These are phyloP conservation scores for Fragaria iinumae DNA, from an alignment of 306 rosid species.

Conservation along the genomic window DNA sequence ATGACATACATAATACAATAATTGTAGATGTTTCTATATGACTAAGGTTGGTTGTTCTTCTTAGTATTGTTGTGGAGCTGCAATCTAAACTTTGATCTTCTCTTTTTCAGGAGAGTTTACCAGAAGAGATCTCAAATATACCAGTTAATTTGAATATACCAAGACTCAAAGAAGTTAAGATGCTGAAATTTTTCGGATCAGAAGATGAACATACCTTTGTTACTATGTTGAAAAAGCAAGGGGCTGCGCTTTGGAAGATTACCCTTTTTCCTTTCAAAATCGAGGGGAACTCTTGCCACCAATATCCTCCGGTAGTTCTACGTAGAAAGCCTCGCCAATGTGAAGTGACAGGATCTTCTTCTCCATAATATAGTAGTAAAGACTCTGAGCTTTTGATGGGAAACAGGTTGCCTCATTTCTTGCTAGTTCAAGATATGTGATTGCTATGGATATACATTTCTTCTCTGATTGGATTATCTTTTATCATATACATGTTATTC, in stretches of 20 bases:
- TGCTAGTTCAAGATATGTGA: too few relatives aligned
- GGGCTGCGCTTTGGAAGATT: not conserved
- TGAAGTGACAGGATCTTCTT: not conserved
- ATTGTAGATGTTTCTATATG: not conserved
- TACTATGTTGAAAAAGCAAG: not conserved
- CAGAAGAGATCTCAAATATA: not conserved
- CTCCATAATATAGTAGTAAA: not conserved
- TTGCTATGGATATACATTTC: too few relatives aligned
- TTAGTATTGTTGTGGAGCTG: not conserved
- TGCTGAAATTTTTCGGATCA: not conserved
- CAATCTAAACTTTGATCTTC: not conserved
- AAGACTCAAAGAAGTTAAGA: constrained; percentile 5
- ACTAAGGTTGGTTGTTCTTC: not conserved
- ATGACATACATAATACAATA: not conserved
- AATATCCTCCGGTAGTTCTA: not conserved
- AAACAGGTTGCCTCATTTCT: too few relatives aligned
- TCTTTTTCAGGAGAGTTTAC: not conserved
- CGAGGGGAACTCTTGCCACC: not conserved
- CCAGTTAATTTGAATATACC: not conserved
- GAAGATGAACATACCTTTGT: constrained; percentile 5
- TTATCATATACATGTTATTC: too few relatives aligned
- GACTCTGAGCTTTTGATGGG: not conserved
- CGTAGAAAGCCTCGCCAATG: not conserved
- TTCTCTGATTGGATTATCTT: too few relatives aligned
- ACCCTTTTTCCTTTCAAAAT: not conserved